Percentiles rank a stretch among this genome's conserved stretches.
These are phyloP conservation scores for Talaromyces funiculosus DNA, from an alignment of 2,329 filamentous ascomycete species.

Conservation along the genomic window DNA sequence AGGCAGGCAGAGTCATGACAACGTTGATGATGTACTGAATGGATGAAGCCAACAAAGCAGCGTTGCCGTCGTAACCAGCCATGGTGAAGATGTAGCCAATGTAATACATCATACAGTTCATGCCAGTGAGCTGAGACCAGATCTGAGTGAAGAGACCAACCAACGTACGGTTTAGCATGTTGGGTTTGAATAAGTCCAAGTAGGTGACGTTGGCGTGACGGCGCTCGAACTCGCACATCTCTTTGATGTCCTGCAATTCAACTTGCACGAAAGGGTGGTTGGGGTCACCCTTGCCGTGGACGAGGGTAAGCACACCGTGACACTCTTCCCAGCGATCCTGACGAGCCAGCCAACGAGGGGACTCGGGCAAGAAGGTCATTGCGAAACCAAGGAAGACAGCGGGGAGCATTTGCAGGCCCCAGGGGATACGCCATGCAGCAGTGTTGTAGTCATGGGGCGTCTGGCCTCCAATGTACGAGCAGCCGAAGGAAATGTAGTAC, in stretches of 20 bases:
- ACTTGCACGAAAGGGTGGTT: slow-evolving; percentile 59
- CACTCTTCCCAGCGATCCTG: slow-evolving; percentile 55
- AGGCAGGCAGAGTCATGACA: slow-evolving; percentile 67
- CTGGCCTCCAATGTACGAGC: slow-evolving; percentile 52
- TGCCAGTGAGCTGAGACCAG: slow-evolving; percentile 70
- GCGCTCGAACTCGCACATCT: slow-evolving; percentile 68
- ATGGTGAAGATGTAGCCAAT: slow-evolving; percentile 62
- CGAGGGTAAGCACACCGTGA: slow-evolving; percentile 46
- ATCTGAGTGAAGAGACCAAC: slow-evolving; percentile 69
- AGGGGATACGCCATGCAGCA: slow-evolving; percentile 58
- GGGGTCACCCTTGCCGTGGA: slow-evolving; percentile 61
- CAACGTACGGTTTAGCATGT: slow-evolving; percentile 68
- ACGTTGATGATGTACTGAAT: slow-evolving; percentile 79
- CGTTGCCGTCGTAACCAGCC: slow-evolving; percentile 58
- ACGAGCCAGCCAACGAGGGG: slow-evolving; percentile 58
- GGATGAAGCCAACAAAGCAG: slow-evolving; percentile 58
- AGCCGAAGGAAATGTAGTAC: slow-evolving; percentile 52
- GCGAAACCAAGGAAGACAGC: slow-evolving; percentile 53
- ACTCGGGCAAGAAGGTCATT: slow-evolving; percentile 51
- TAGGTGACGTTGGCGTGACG: slow-evolving; percentile 64
- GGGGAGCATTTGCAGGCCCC: slow-evolving; percentile 60
- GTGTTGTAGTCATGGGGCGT: slow-evolving; percentile 27
- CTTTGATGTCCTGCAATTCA: slow-evolving; percentile 67
- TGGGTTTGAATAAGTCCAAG: slow-evolving; percentile 64
- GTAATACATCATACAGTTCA: slow-evolving; percentile 63